phyloP scores from a whole-genome alignment of 1,284 basidiomycete species.

The Marasmius fiardii region DNA sequence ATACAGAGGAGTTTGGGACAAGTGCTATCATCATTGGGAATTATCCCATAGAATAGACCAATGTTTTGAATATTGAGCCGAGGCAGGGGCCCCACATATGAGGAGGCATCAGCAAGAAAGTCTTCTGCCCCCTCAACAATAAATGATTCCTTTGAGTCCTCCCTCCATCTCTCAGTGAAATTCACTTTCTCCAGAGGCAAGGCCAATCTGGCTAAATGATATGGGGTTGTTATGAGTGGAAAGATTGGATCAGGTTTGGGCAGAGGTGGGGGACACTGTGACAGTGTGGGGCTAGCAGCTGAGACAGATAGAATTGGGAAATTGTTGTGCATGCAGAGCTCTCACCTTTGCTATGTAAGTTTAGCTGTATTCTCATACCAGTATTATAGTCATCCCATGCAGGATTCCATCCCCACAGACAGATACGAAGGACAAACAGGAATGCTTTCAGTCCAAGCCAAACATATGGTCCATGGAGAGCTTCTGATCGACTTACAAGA shows the following conservation, averaged over 20 bases:
- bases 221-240: too few relatives aligned
- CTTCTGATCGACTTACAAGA: neutral
- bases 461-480: neutral
- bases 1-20: neutral
- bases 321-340: too few relatives aligned
- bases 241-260: too few relatives aligned
- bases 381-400: neutral
- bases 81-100: neutral
- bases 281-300: too few relatives aligned
- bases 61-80: neutral
- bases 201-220: too few relatives aligned
- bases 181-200: too few relatives aligned
- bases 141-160: neutral
- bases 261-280: too few relatives aligned
- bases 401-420: neutral
- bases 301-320: too few relatives aligned
- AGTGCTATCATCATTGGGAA: neutral
- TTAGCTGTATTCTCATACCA: neutral
- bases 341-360: too few relatives aligned
- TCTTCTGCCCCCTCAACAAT: neutral
- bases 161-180: too few relatives aligned
- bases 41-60: neutral
- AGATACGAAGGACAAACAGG: neutral
- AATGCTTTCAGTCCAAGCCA: neutral
- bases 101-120: neutral